Conservation (phyloP, 805 yeast genomes). For the Blastobotrys peoriensis region DNA sequence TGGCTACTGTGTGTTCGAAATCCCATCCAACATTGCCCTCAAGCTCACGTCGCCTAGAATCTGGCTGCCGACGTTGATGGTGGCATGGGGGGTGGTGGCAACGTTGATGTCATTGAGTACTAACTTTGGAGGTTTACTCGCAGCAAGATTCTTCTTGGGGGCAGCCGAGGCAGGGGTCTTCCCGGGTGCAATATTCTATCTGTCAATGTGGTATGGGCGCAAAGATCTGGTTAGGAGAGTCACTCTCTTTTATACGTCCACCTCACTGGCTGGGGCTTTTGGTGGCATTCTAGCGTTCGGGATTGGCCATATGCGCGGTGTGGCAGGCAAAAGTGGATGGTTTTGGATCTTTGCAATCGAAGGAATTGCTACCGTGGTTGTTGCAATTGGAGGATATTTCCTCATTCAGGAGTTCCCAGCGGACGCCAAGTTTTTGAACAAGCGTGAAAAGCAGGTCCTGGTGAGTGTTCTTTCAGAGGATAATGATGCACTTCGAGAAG, state of each 20-base stretch:
- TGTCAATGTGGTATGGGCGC: constrained; percentile 35
- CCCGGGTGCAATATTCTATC: constrained; percentile 36
- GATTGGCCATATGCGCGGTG: constrained; percentile 35
- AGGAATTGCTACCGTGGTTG: constrained; percentile 39
- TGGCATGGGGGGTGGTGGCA: constrained; percentile 35
- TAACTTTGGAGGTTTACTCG: constrained; percentile 26
- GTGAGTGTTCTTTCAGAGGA: constrained; percentile 32
- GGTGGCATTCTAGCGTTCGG: constrained; percentile 44
- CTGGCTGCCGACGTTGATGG: constrained; percentile 32
- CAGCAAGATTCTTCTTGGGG: constrained; percentile 36
- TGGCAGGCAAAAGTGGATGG: constrained; percentile 40
- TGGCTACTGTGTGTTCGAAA: constrained; percentile 2
- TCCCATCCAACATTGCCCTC: too few species aligned
- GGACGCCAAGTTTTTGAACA: constrained; percentile 36
- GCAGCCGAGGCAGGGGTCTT: constrained; percentile 38
- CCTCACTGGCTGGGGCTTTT: constrained; percentile 43
- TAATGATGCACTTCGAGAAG: constrained; percentile 32
- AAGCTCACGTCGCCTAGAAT: too few species aligned
- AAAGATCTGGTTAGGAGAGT: constrained; percentile 34
- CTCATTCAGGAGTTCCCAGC: constrained; percentile 37
- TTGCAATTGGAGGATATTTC: too few species aligned
- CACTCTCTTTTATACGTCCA: constrained; percentile 34
- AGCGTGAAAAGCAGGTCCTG: constrained; percentile 35
- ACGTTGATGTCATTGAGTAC: constrained; percentile 28
- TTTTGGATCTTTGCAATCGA: constrained; percentile 47